Conservation (phyloP, 2,329 filamentous ascomycete species). For the Arthroderma sp. region DNA sequence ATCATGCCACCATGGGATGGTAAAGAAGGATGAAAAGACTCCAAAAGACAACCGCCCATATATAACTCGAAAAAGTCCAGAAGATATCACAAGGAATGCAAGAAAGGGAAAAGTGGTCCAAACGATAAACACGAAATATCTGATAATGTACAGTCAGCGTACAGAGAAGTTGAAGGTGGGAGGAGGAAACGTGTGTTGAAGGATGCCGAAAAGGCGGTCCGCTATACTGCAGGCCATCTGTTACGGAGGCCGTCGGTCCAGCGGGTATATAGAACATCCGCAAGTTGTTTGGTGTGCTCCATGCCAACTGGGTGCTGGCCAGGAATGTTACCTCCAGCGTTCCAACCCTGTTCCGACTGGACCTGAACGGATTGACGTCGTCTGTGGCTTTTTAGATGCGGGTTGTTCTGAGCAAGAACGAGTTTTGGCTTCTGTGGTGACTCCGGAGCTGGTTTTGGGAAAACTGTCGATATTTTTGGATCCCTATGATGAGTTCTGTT, state of each 20-base stretch:
- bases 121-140: background rate
- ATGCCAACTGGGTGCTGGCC: conserved; percentile 57
- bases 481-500: conserved; percentile 19
- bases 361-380: conserved; percentile 44
- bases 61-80: background rate
- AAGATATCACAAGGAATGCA: background rate
- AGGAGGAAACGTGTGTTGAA: background rate
- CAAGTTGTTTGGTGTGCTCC: conserved; percentile 83
- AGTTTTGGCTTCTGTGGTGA: conserved; percentile 50
- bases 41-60: background rate
- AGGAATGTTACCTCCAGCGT: conserved; percentile 37
- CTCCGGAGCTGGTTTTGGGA: conserved; percentile 26
- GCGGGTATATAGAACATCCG: conserved; percentile 77
- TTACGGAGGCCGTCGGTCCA: conserved; percentile 76
- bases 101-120: background rate
- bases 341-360: conserved; percentile 27
- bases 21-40: background rate
- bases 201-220: background rate
- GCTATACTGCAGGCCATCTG: conserved; percentile 45
- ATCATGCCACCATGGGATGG: background rate
- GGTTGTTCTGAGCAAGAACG: conserved; percentile 67
- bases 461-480: conserved; percentile 14
- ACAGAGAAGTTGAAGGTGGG: background rate
- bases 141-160: background rate
- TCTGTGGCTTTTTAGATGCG: conserved; percentile 68